A percentile compares a stretch with the other conserved stretches of the same genome.
phyloP scores from a whole-genome alignment of 345 rosid genomes.

The Eucalyptus cladocalyx region DNA sequence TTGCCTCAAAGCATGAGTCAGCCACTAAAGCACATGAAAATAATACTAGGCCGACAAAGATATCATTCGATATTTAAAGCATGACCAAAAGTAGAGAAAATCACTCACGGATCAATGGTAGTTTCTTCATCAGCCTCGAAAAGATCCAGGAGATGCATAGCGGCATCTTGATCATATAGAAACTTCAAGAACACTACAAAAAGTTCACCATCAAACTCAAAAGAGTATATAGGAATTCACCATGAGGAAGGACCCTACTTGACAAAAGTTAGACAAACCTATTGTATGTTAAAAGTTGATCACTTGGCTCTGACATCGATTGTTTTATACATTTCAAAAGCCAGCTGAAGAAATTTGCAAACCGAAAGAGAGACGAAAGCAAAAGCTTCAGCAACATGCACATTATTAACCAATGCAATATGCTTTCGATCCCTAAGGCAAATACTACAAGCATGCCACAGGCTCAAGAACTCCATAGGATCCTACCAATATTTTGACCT shows the following conservation, averaged over 20 bases:
- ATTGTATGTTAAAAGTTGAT: conserved; percentile 66
- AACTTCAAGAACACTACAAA: conserved; percentile 78
- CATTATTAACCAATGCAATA: background rate
- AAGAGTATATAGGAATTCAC: background rate
- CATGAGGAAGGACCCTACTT: background rate
- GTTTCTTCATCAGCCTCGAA: background rate
- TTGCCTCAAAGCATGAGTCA: background rate
- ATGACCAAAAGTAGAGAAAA: background rate
- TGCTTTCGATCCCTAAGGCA: background rate
- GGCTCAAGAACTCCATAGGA: background rate
- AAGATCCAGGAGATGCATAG: conserved; percentile 49
- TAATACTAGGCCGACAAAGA: background rate
- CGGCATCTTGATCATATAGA: conserved; percentile 90
- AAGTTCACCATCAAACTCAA: conserved; percentile 58
- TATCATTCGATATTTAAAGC: background rate
- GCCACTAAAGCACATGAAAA: background rate
- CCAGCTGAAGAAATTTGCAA: conserved; percentile 90
- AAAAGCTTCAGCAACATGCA: background rate
- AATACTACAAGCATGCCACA: background rate
- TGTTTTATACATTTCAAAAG: conserved; percentile 76
- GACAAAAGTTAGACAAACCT: conserved; percentile 25
- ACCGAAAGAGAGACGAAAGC: conserved; percentile 27
- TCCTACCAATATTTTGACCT: background rate
- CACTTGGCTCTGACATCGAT: conserved; percentile 85
- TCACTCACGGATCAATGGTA: background rate